Evolutionary conservation across 2,329 filamentous ascomycete species (phyloP).

Genomic region (Cadophora sp.): DNA sequence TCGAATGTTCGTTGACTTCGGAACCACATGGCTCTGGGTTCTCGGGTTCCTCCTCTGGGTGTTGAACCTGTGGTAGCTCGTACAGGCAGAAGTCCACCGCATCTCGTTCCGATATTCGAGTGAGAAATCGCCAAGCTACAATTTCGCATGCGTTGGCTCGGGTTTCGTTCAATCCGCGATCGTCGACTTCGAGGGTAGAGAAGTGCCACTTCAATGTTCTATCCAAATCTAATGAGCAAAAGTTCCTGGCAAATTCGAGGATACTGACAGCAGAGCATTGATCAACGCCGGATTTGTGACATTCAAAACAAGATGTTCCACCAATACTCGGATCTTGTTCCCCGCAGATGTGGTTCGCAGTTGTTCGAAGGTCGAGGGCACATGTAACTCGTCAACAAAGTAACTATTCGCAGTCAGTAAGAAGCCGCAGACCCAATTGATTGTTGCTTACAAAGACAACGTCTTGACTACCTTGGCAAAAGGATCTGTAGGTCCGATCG

Average conservation of each 20-base stretch:
- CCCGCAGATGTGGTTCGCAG: slow-evolving; percentile 71
- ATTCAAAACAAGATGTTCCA: slow-evolving; percentile 66
- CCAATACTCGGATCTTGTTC: slow-evolving; percentile 61
- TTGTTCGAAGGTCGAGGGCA: slow-evolving; percentile 77
- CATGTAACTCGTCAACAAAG: slow-evolving; percentile 65
- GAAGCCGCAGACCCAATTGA: neutral
- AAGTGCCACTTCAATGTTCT: slow-evolving; percentile 81
- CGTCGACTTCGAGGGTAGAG: slow-evolving; percentile 62
- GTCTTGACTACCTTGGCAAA: slow-evolving; percentile 72
- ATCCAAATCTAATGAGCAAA: slow-evolving; percentile 16
- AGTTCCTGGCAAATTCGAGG: neutral
- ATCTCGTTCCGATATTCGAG: slow-evolving; percentile 73
- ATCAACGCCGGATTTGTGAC: slow-evolving; percentile 75
- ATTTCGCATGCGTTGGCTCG: slow-evolving; percentile 80
- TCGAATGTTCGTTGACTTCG: slow-evolving; percentile 38
- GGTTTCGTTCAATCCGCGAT: slow-evolving; percentile 70
- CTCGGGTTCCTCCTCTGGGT: slow-evolving; percentile 7
- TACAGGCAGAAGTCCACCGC: slow-evolving; percentile 77
- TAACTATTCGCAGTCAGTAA: slow-evolving; percentile 54
- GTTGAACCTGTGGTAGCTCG: slow-evolving; percentile 61
- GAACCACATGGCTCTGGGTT: slow-evolving; percentile 20
- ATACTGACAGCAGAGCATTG: slow-evolving; percentile 73
- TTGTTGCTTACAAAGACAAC: slow-evolving; percentile 61
- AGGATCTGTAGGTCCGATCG: slow-evolving; percentile 62
- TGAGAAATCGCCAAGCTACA: slow-evolving; percentile 80